These are phyloP conservation scores for Cupressus sempervirens DNA, from an alignment of 75 land plant species.

Conservation along the genomic window DNA sequence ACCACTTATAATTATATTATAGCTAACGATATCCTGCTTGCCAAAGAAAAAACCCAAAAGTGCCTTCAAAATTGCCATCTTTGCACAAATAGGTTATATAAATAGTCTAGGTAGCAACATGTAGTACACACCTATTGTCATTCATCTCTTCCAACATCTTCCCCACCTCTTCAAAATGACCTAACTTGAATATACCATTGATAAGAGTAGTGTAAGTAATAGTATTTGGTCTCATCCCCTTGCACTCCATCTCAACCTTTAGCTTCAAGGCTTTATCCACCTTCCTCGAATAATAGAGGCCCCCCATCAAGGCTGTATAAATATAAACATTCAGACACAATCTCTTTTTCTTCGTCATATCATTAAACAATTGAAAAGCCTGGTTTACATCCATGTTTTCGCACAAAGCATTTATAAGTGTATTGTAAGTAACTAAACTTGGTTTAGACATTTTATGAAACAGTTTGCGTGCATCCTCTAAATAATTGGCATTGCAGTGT, in stretches of 20 bases:
- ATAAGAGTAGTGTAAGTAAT: slow-evolving; percentile 34
- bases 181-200: slow-evolving; percentile 14
- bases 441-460: slow-evolving; percentile 1
- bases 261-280: slow-evolving; percentile 16
- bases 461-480: slow-evolving; percentile 12
- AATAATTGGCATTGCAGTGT: not conserved
- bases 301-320: slow-evolving; percentile 12
- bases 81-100: slow-evolving; percentile 11
- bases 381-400: not conserved
- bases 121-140: slow-evolving; percentile 6
- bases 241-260: not conserved
- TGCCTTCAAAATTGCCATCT: slow-evolving; percentile 9
- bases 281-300: not conserved
- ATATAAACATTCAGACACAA: slow-evolving; percentile 9
- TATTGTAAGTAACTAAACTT: slow-evolving; percentile 5
- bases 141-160: slow-evolving; percentile 19
- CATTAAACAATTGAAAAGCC: slow-evolving; percentile 1
- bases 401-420: slow-evolving; percentile 6
- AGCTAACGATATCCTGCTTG: slow-evolving; percentile 16
- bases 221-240: not conserved
- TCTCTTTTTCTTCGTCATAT: slow-evolving; percentile 1
- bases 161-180: not conserved
- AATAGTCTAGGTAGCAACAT: slow-evolving; percentile 10
- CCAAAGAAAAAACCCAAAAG: slow-evolving; percentile 11
- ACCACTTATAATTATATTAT: slow-evolving; percentile 8